Conservation (phyloP, 345 rosid genomes). For the Noccaea caerulescens region DNA sequence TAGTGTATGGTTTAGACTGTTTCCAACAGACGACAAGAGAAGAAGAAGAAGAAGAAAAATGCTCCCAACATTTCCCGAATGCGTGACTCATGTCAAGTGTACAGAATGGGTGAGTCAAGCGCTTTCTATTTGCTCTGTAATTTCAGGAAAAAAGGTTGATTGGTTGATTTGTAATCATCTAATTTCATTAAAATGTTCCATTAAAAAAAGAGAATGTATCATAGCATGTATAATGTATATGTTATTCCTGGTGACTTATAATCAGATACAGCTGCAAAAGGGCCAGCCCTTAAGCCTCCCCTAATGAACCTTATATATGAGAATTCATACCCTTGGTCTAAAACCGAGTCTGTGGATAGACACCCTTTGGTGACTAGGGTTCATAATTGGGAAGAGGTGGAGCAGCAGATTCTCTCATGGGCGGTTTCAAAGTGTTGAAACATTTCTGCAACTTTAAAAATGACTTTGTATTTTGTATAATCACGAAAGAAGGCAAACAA, state of each 20-base stretch:
- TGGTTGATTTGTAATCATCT: background rate
- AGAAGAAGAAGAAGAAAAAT: background rate
- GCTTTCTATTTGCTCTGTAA: constrained; percentile 16
- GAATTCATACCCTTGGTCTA: constrained; percentile 95
- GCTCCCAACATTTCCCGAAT: constrained; percentile 4
- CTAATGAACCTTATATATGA: too few species aligned
- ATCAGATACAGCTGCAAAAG: too few species aligned
- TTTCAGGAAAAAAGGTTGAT: background rate
- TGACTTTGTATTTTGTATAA: constrained; percentile 21
- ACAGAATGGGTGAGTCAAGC: background rate
- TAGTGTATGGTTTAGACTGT: background rate
- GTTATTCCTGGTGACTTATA: too few species aligned
- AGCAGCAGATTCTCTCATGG: constrained; percentile 60
- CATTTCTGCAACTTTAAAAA: constrained; percentile 2
- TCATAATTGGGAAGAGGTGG: constrained; percentile 90
- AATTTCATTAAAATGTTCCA: constrained; percentile 3
- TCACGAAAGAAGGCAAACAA: constrained; percentile 26
- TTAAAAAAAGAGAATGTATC: constrained; percentile 6
- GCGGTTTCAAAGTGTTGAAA: constrained; percentile 50
- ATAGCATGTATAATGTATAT: too few species aligned
- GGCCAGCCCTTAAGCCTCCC: too few species aligned
- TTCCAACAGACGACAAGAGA: too few species aligned
- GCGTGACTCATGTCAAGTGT: background rate
- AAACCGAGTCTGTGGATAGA: constrained; percentile 56
- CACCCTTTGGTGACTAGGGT: constrained; percentile 89